Base-by-base conservation (phyloP, 345 rosid species). In the Pistacia integerrima region DNA sequence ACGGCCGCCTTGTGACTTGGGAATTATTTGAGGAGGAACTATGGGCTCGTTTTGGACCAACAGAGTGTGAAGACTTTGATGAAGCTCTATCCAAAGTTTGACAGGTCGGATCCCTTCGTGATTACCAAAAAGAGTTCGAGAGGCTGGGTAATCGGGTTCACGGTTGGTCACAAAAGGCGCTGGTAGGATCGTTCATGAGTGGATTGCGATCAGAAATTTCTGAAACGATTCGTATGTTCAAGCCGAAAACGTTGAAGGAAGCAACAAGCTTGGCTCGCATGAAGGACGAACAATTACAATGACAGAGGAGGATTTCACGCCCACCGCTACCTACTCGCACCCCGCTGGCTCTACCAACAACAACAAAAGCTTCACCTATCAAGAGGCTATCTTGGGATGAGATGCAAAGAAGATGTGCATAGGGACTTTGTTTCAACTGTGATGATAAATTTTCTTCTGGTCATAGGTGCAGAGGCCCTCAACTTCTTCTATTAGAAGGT, bases 381-480 rank as follows among this genome's bases (percentile, higher is more conserved):
- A 46, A 52, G 17, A 2, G 52, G 5, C 9, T 64, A 0, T 3
- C 52, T 1, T 74, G 8, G 63, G 54, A 74, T 5, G 64, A 74
- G n/a, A 74, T 64, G 71, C 35, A 33, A 2, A 18, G 1, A 1
- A 30, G 36, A 11, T 1, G 36, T 0, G 6, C 62, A 10, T 10
- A 67, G n/a, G 65, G 72, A 6, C 78, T 75, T 12, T 75, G 72
- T 3, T 75, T 66, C 3, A 75, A 75, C 5, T 75, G 57, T 18
- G 20, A 75, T 10, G 78, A 65, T 2, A 66, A 75, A n/a, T 65
- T 66, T 2, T 49, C 64, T 0, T 0, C 1, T 0, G 25, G 55
- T 1, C 70, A 70, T 54, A 59, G 9, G 3, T 77, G 70, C 12
- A 11, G n/a, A 6, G 6, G 52, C 1, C 52, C 18, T 0, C 58